Evolutionary conservation across 179 eudicot genomes (phyloP), one percentile per base, ranked within the genome.

Genomic region (Vitellaria paradoxa): DNA sequence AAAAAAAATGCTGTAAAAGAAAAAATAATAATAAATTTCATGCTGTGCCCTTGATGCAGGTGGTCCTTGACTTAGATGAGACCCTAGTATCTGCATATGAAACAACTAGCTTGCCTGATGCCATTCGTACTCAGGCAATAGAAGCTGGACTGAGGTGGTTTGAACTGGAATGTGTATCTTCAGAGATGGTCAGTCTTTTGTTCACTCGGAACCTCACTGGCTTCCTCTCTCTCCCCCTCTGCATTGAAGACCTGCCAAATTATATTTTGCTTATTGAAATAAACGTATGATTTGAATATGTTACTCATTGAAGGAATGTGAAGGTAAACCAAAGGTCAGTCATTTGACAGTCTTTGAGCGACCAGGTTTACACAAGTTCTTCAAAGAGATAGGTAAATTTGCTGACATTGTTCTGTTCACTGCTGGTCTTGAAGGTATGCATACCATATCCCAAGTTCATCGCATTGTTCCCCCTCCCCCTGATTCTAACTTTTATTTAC

Each of bases 21-120:
- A 10, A 15, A 6, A 26, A 18, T 6, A 71, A 30, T 15, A 26
- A 20, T 23, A 15, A 71, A 53, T 30, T 30, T 55, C 13, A 12
- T 23, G 37, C 5, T 72, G 12, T 55, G 64, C 49, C 65, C 26
- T 77, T 68, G 55, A 20, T 81, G 84, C 90, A 93, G 97, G 98
- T 93, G 64, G 97, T 93, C 80, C 98, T 93, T 74, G 98, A 93
- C 78, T 87, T 93, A 83, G 98, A 93, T 83, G 97, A 93, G 76
- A 93, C 97, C 71, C 79, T 92, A 53, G 92, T 93, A 20, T 93
- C 93, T 85, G 91, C 97, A 20, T 90, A 92, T 78, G 98, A 93
- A 79, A 89, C 93, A 24, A 87, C 97, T 62, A 90, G 94, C 81
- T 84, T 93, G 79, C 93, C 97, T 56, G 86, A 94, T 64, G 72